Evolutionary conservation across 805 yeast species (phyloP), one percentile per base, ranked within the genome.

Genomic region (Kluyveromyces wickerhamii): DNA sequence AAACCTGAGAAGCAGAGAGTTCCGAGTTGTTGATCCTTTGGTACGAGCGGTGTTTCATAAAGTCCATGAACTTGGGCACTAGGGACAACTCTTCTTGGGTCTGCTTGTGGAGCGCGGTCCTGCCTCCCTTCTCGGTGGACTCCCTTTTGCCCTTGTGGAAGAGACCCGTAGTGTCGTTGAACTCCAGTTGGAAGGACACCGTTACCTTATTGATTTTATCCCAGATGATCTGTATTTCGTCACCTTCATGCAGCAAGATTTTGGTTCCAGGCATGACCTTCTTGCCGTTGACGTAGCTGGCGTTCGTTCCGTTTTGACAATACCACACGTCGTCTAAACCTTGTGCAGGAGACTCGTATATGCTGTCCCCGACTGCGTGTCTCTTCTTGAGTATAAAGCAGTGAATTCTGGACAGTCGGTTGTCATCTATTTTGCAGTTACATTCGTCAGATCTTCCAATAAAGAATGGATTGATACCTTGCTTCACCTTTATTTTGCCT

Each of bases 361-460:
- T 67, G 21, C 75, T 65, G 20, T 65, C 62, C 10, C 71, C 69
- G 3, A 74, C 70, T 0, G 77, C 77, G 49, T 79, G 85, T 38
- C 86, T 65, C 39, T 75, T 71, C 48, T 74, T 74, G 36, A 67
- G 48, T 10, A 89, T 63, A 20, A 77, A 61, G 55, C 96, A 87
- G 57, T 92, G 97, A 1, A 79, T 66, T 43, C 86, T 83, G 2
- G 96, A 88, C 47, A 89, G 70, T 29, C 96, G 61, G 45, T 71
- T 80, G 45, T 88, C 96, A 21, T 71, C 63, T 12, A 84, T 71
- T 27, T 64, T 65, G 21, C 73, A 68, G 50, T 82, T 77, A 40
- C 83, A 72, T 3, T 67, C 72, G 14, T 67, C 72, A 15, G 72
- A 70, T 22, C 97, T 65, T 1, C 98, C 97, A 36, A 89, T 69